phyloP scores from a whole-genome alignment of 306 rosid genomes.

The Trifolium pratense region DNA sequence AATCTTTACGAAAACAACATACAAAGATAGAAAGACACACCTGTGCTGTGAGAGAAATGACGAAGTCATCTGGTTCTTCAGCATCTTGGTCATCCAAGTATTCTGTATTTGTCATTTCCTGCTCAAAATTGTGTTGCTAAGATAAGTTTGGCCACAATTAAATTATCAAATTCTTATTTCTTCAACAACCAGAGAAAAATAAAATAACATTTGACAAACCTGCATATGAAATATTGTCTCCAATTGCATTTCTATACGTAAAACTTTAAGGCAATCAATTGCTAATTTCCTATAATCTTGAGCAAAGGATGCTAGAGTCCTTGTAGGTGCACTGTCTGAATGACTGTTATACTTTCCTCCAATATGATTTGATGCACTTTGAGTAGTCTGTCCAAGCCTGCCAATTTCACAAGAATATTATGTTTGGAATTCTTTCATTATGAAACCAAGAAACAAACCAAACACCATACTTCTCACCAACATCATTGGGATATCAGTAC shows the following conservation, averaged over 20 bases:
- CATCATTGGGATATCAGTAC: not conserved
- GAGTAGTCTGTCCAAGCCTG: slow-evolving; percentile 80
- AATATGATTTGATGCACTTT: slow-evolving; percentile 61
- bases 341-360: slow-evolving; percentile 56
- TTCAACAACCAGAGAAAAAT: slow-evolving; percentile 28
- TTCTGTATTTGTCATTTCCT: slow-evolving; percentile 93
- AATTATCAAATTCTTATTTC: slow-evolving; percentile 22
- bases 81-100: slow-evolving; percentile 98
- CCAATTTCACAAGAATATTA: slow-evolving; percentile 42
- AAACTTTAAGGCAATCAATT: slow-evolving; percentile 92
- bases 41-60: slow-evolving; percentile 93
- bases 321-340: slow-evolving; percentile 63
- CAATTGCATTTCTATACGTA: slow-evolving; percentile 96
- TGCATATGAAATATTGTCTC: slow-evolving; percentile 96
- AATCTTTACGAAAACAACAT: slow-evolving; percentile 32
- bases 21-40: slow-evolving; percentile 51
- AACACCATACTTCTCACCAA: slow-evolving; percentile 12
- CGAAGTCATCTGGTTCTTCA: slow-evolving; percentile 97
- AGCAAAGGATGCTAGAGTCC: slow-evolving; percentile 81
- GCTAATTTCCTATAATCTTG: slow-evolving; percentile 94
- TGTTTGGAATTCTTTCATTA: slow-evolving; percentile 21
- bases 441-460: slow-evolving; percentile 24
- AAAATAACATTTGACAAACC: slow-evolving; percentile 56
- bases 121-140: slow-evolving; percentile 49
- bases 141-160: slow-evolving; percentile 29